A percentile compares a stretch with the other conserved stretches of the same genome.
Conservation (phyloP, 192 early-diverging fungal genomes). For the Podochytrium sp. region DNA sequence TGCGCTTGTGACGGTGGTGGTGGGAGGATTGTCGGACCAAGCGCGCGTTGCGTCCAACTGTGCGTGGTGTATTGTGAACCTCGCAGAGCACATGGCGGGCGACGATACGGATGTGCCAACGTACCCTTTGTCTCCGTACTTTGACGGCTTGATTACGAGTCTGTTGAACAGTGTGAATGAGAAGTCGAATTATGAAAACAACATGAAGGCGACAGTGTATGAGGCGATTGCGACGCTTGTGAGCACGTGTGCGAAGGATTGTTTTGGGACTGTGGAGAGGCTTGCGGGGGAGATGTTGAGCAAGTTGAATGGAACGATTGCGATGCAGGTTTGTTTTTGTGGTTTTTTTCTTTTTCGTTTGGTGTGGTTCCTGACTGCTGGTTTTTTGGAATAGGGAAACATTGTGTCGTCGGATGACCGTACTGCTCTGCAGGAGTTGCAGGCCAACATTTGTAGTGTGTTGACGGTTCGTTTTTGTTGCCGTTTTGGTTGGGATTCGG, state of each 20-base stretch:
- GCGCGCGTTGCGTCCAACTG: constrained; percentile 93
- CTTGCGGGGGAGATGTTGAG: constrained; percentile 78
- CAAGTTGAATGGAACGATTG: constrained; percentile 77
- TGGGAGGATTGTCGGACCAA: constrained; percentile 82
- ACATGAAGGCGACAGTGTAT: constrained; percentile 89
- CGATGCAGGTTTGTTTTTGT: constrained; percentile 44
- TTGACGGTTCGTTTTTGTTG: constrained; percentile 70
- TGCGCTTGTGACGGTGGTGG: constrained; percentile 62
- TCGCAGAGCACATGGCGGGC: constrained; percentile 80
- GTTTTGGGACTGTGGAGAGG: constrained; percentile 72
- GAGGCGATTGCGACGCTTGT: constrained; percentile 90
- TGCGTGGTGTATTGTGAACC: constrained; percentile 94
- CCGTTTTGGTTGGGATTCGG: not conserved
- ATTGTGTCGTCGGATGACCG: constrained; percentile 85
- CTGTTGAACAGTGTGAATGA: constrained; percentile 51
- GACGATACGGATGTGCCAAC: constrained; percentile 62
- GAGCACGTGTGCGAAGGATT: constrained; percentile 65
- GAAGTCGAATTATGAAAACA: constrained; percentile 73
- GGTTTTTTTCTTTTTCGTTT: constrained; percentile 1
- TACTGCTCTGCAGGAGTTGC: constrained; percentile 78
- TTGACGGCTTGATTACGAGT: constrained; percentile 78
- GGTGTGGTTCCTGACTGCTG: not conserved
- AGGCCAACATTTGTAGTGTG: constrained; percentile 91
- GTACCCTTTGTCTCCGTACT: constrained; percentile 80
- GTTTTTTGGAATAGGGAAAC: constrained; percentile 60